Evolutionary conservation across 1,284 basidiomycete species (phyloP).

Genomic region (Malassezia globosa): DNA sequence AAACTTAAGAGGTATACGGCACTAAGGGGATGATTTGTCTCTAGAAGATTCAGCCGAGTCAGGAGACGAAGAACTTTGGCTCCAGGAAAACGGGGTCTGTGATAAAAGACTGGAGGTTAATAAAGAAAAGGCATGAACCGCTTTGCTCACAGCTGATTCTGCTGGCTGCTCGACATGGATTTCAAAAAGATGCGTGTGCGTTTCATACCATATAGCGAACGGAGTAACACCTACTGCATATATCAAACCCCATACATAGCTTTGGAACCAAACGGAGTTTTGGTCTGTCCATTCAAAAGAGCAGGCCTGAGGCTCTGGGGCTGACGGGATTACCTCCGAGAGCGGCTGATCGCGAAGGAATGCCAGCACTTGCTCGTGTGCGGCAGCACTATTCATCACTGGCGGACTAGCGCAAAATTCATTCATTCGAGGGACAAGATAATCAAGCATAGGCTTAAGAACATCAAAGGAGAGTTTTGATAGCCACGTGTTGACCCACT

Average conservation of each 20-base stretch:
- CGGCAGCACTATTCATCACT: constrained; percentile 15
- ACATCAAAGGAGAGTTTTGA: constrained; percentile 23
- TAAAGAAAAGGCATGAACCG: background rate
- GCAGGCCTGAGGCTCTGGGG: constrained; percentile 3
- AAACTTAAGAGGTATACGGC: no score
- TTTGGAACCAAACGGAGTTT: constrained; percentile 30
- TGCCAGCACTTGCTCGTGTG: constrained; percentile 31
- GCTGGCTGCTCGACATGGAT: background rate
- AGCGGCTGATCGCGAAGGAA: constrained; percentile 26
- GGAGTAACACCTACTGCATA: constrained; percentile 24
- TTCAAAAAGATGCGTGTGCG: constrained; percentile 16
- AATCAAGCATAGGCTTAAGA: constrained; percentile 19
- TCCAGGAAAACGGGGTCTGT: background rate
- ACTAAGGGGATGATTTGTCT: no score
- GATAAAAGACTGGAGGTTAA: background rate
- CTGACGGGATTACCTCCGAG: background rate
- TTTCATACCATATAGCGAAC: constrained; percentile 26
- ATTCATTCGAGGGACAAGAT: constrained; percentile 30
- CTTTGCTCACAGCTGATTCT: background rate
- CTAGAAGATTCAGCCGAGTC: no score
- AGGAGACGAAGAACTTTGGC: no score
- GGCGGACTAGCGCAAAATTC: constrained; percentile 21
- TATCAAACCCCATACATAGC: constrained; percentile 39
- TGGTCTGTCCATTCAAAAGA: constrained; percentile 34
- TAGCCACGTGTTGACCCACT: constrained; percentile 36